Conservation (phyloP, 1,284 basidiomycete species). For the Moesziomyces globuligerus region DNA sequence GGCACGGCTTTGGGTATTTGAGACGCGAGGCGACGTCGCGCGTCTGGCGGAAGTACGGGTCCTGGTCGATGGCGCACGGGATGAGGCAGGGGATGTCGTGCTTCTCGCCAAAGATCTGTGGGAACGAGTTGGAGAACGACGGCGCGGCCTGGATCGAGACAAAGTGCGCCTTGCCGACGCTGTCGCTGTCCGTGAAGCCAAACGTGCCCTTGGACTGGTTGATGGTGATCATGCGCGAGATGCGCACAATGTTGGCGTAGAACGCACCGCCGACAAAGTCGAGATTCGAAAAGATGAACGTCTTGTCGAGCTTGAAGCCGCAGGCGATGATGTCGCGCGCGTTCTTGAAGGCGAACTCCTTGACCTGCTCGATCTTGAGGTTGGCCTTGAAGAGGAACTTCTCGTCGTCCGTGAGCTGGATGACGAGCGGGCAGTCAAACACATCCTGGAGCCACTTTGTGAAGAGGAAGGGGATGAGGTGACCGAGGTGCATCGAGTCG, state of each 20-base stretch:
- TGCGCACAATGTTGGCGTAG: constrained; percentile 92
- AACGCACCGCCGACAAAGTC: constrained; percentile 88
- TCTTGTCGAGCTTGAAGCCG: constrained; percentile 90
- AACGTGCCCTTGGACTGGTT: constrained; percentile 95
- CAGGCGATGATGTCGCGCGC: constrained; percentile 95
- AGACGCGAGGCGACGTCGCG: constrained; percentile 92
- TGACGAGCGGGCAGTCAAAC: constrained; percentile 90
- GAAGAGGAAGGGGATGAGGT: constrained; percentile 96
- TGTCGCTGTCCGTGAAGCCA: constrained; percentile 90
- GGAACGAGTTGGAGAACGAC: constrained; percentile 97
- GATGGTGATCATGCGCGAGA: constrained; percentile 90
- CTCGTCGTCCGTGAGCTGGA: constrained; percentile 98
- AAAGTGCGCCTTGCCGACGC: constrained; percentile 98
- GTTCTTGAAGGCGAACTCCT: constrained; percentile 84
- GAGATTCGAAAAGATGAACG: constrained; percentile 95
- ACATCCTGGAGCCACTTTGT: constrained; percentile 99
- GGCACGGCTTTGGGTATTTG: constrained; percentile 92
- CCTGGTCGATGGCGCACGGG: constrained; percentile 97
- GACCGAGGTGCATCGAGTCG: constrained; percentile 97
- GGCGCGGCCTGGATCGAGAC: constrained; percentile 96
- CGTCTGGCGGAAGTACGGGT: constrained; percentile 92
- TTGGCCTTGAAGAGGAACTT: constrained; percentile 98
- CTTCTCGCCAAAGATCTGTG: constrained; percentile 90
- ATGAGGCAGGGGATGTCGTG: constrained; percentile 91
- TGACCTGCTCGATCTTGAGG: constrained; percentile 88